phyloP scores from a whole-genome alignment of 1,139 yeast genomes.

The Pichia sp. region DNA sequence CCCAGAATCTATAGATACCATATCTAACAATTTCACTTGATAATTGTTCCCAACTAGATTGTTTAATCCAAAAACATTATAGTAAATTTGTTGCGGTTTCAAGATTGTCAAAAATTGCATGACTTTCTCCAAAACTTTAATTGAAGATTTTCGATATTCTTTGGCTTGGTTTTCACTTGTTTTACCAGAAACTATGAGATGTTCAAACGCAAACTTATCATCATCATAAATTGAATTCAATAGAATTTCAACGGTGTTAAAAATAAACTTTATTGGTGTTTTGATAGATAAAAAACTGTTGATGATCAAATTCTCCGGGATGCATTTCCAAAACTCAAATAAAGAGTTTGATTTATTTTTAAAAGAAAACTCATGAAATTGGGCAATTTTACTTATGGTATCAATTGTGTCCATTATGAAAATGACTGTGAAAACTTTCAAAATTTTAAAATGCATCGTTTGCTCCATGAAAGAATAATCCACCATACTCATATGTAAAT shows the following conservation, averaged over 20 bases:
- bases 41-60: slow-evolving; percentile 44
- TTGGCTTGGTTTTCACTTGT: slow-evolving; percentile 8
- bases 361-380: slow-evolving; percentile 11
- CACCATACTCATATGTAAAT: slow-evolving; percentile 1
- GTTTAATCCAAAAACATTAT: slow-evolving; percentile 45
- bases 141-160: slow-evolving; percentile 2
- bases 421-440: slow-evolving; percentile 42
- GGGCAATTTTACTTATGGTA: slow-evolving; percentile 22
- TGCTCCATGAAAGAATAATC: slow-evolving; percentile 28
- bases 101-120: slow-evolving; percentile 28
- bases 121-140: slow-evolving; percentile 23
- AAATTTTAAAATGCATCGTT: slow-evolving; percentile 32
- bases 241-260: slow-evolving; percentile 34
- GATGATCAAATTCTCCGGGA: slow-evolving; percentile 20
- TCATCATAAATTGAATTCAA: slow-evolving; percentile 31
- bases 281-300: slow-evolving; percentile 20
- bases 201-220: slow-evolving; percentile 21
- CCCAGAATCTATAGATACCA: slow-evolving; percentile 18
- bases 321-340: slow-evolving; percentile 17
- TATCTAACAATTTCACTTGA: slow-evolving; percentile 25
- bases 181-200: slow-evolving; percentile 8
- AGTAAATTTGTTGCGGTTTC: slow-evolving; percentile 29
- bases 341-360: slow-evolving; percentile 4
- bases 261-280: slow-evolving; percentile 22
- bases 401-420: slow-evolving; percentile 52